Conservation (phyloP, 352 stramenopile species). For the Phytophthora parvispora region DNA sequence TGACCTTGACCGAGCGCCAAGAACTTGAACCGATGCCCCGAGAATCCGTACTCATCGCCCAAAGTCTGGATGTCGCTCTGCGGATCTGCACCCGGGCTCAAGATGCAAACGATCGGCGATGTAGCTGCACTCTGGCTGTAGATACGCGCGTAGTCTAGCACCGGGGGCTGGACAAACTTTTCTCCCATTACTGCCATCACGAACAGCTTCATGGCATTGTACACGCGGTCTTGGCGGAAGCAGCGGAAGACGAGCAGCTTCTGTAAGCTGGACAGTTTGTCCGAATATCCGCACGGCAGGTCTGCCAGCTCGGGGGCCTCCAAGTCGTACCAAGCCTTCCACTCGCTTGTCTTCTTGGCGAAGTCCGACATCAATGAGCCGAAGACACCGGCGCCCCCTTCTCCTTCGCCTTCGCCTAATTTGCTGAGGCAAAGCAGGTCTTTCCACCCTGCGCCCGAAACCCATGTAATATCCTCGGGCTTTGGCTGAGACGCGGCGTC, state of each 20-base stretch:
- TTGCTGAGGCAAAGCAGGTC: slow-evolving; percentile 90
- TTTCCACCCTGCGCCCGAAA: slow-evolving; percentile 93
- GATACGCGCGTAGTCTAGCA: slow-evolving; percentile 95
- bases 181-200: slow-evolving; percentile 94
- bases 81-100: slow-evolving; percentile 95
- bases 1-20: slow-evolving; percentile 96
- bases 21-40: slow-evolving; percentile 93
- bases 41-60: slow-evolving; percentile 93
- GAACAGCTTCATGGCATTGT: slow-evolving; percentile 97
- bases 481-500: slow-evolving; percentile 77
- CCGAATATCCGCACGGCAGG: slow-evolving; percentile 86
- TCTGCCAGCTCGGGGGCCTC: slow-evolving; percentile 89
- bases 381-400: slow-evolving; percentile 61
- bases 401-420: slow-evolving; percentile 36
- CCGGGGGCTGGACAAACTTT: slow-evolving; percentile 96
- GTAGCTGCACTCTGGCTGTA: slow-evolving; percentile 90
- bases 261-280: slow-evolving; percentile 89
- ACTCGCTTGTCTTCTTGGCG: slow-evolving; percentile 60
- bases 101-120: slow-evolving; percentile 96
- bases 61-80: slow-evolving; percentile 96
- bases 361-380: slow-evolving; percentile 62
- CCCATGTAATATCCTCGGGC: slow-evolving; percentile 85
- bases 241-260: slow-evolving; percentile 94
- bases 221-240: slow-evolving; percentile 96
- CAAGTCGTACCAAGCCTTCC: slow-evolving; percentile 96